A percentile compares a stretch with the other conserved stretches of the same genome.
These are phyloP conservation scores for Penicillium hesseltinei DNA, from an alignment of 2,329 filamentous ascomycete genomes.

Conservation along the genomic window DNA sequence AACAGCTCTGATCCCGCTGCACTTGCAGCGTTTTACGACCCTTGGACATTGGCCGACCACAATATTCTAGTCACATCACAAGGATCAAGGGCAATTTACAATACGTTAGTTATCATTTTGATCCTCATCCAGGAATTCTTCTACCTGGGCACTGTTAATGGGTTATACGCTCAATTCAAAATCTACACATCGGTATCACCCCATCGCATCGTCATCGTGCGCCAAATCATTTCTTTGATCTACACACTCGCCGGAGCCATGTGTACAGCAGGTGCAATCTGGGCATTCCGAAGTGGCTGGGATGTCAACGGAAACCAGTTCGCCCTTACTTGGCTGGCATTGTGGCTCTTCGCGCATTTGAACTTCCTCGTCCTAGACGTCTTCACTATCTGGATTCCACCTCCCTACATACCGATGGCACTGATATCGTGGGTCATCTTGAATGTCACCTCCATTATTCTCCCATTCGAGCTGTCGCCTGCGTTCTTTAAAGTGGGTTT, in stretches of 20 bases:
- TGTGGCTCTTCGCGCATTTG: conserved; percentile 48
- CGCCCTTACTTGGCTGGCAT: conserved; percentile 43
- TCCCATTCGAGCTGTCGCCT: conserved; percentile 45
- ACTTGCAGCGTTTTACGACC: conserved; percentile 38
- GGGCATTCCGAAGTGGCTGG: conserved; percentile 47
- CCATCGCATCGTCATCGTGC: conserved; percentile 33
- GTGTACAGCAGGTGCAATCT: conserved; percentile 43
- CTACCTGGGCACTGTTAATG: conserved; percentile 48
- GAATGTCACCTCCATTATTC: conserved; percentile 45
- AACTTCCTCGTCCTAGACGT: conserved; percentile 48
- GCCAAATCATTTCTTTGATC: conserved; percentile 33
- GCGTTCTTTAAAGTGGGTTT: conserved; percentile 45
- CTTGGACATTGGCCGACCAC: conserved; percentile 36
- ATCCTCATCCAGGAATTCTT: conserved; percentile 52
- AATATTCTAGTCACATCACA: conserved; percentile 46
- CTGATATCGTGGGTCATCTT: conserved; percentile 47
- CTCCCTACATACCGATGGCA: conserved; percentile 45
- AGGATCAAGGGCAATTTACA: conserved; percentile 46
- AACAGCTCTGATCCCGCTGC: conserved; percentile 30
- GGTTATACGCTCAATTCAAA: conserved; percentile 40
- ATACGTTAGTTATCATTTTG: conserved; percentile 47
- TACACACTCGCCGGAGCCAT: conserved; percentile 46
- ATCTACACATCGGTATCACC: conserved; percentile 37
- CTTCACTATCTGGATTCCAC: conserved; percentile 43
- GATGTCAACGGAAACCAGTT: conserved; percentile 43